Base-by-base conservation (phyloP, 192 early-diverging fungal genomes). In the Coemansia sp. region DNA sequence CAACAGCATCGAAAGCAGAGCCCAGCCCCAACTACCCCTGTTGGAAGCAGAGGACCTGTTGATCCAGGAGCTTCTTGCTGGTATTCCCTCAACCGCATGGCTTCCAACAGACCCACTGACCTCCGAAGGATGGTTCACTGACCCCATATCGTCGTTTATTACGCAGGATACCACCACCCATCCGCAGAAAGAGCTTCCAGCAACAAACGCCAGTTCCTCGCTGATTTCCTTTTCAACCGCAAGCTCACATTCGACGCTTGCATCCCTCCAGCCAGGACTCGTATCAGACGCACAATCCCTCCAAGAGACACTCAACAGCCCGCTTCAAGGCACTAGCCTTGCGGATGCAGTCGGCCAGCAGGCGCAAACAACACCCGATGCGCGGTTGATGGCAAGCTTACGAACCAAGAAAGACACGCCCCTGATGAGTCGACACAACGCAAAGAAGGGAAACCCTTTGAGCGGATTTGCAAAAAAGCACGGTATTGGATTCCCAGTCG, bases 391-490 rank as follows among this genome's bases (percentile, higher is more conserved):
- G 23, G 71, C 72, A 2, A 59, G 59, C 8, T 46, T 70, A 10
- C 63, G 77, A 2, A 32, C 66, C 1, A 74, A 80, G 48, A 68
- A 63, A 22, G 68, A 68, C 9, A 67, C 62, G 22, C 50, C 64
- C 9, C 43, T 70, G 23, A 41, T 59, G 8, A 80, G 62, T 48
- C 61, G 69, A 9, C 56, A 61, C 23, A 62, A 33, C 19, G 22
- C 43, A 19, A 62, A 74, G 61, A 65, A 65, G 20, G 49, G 45
- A 0, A 71, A 80, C 9, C 77, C 77, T 6, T 50, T 80, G 22
- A 52, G 33, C 19, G 77, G 77, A 23, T 80, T 80, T 68, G 77
- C 77, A 10, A 80, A 74, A 45, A 74, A 74, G 65, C 77, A 80
- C 19, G 72, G 72, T 4, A 62, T 80, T 41, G 77, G 72, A 2